These are phyloP conservation scores for Bullera alba DNA, from an alignment of 768 basidiomycete species.

Conservation along the genomic window DNA sequence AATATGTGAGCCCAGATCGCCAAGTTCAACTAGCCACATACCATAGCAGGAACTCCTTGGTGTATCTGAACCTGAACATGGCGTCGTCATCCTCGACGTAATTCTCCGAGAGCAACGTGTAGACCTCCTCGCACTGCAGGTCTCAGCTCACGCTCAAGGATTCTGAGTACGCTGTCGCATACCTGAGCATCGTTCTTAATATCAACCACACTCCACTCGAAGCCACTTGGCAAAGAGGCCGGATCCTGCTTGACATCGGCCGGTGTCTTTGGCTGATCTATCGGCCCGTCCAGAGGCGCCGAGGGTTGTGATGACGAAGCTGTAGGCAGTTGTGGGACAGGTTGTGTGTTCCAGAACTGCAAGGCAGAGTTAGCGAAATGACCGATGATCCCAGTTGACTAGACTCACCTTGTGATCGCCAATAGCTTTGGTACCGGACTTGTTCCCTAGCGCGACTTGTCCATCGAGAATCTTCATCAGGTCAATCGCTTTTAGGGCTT, in stretches of 20 bases:
- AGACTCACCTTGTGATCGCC: conserved; percentile 76
- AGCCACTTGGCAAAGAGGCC: conserved; percentile 80
- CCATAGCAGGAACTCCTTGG: conserved; percentile 90
- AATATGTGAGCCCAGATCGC: neutral
- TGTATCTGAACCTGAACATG: conserved; percentile 93
- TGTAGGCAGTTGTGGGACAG: conserved; percentile 60
- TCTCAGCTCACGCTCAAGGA: neutral
- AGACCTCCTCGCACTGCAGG: conserved; percentile 74
- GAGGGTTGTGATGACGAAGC: conserved; percentile 34
- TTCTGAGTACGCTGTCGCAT: conserved; percentile 11
- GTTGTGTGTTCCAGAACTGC: conserved; percentile 94
- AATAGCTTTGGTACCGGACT: conserved; percentile 64
- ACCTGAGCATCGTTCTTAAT: conserved; percentile 71
- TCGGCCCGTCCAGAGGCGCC: conserved; percentile 72
- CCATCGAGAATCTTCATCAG: conserved; percentile 80
- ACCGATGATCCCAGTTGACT: neutral
- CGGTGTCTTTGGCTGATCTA: conserved; percentile 69
- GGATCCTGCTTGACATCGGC: conserved; percentile 82
- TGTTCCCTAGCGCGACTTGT: conserved; percentile 66
- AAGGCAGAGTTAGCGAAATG: conserved; percentile 4
- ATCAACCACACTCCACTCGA: conserved; percentile 82
- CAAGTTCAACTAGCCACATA: conserved; percentile 38
- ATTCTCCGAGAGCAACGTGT: conserved; percentile 80
- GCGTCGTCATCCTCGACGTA: conserved; percentile 97
- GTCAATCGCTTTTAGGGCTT: conserved; percentile 68